Conservation (phyloP, 1,284 basidiomycete species). For the Ustilago tritici region DNA sequence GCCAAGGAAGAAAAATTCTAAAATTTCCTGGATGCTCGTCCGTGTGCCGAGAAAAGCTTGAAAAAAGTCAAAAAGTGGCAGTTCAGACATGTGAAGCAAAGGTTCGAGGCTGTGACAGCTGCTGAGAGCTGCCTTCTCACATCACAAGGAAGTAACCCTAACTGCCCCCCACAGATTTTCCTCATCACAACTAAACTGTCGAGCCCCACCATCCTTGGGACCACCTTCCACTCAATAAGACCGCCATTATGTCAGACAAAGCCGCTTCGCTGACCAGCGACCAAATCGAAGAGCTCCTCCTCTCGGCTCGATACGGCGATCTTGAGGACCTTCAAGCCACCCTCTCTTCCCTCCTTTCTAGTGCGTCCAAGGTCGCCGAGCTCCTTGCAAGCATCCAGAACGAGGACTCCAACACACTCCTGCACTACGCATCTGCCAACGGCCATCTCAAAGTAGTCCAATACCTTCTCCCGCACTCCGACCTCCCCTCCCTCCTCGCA, state of each 20-base stretch:
- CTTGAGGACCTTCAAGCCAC: constrained; percentile 49
- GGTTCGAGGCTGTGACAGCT: neutral
- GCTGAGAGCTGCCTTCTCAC: constrained; percentile 1
- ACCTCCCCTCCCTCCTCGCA: constrained; percentile 45
- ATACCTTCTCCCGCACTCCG: constrained; percentile 46
- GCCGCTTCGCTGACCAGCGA: constrained; percentile 42
- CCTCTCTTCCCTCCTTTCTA: constrained; percentile 32
- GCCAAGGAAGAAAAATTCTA: constrained; percentile 19
- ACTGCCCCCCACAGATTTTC: neutral
- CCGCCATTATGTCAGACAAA: constrained; percentile 27
- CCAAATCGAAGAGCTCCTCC: constrained; percentile 66
- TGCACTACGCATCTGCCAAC: constrained; percentile 66
- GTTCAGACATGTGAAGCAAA: neutral
- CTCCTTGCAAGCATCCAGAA: constrained; percentile 44
- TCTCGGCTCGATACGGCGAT: constrained; percentile 64
- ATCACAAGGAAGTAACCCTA: neutral
- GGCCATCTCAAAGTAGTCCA: constrained; percentile 55
- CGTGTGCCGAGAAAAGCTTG: constrained; percentile 14
- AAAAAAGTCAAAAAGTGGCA: constrained; percentile 6
- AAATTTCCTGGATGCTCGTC: constrained; percentile 10
- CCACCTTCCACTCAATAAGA: neutral
- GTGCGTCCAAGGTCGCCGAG: constrained; percentile 3
- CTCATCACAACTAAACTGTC: neutral
- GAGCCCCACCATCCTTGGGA: neutral
- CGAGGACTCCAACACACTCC: constrained; percentile 57